A percentile compares a stretch with the other conserved stretches of the same genome.
Evolutionary conservation across 176 grass and related monocot species (phyloP).

Genomic region (Phragmites australis): DNA sequence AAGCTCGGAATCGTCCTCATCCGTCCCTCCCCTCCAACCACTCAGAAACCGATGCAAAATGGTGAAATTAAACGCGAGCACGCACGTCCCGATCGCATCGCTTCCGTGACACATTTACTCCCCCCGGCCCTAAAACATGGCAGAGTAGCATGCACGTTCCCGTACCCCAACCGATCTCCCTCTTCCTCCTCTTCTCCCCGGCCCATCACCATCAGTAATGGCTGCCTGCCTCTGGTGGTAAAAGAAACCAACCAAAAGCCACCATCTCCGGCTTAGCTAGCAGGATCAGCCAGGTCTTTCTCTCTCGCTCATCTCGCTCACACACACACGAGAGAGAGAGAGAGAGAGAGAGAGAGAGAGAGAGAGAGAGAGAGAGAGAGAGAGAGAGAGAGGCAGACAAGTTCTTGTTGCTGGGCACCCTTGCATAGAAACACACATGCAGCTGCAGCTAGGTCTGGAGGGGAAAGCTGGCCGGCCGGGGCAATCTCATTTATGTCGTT

Average conservation of each 20-base stretch:
- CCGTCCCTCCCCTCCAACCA: neutral
- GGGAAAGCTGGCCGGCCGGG: conserved; percentile 24
- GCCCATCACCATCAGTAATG: conserved; percentile 14
- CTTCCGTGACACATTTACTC: conserved; percentile 48
- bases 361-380: too few relatives aligned
- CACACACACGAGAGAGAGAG: neutral
- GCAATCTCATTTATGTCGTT: conserved; percentile 74
- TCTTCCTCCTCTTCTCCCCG: neutral
- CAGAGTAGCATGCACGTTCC: conserved; percentile 27
- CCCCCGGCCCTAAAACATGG: conserved; percentile 36
- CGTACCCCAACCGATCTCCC: neutral
- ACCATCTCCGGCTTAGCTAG: neutral
- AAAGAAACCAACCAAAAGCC: neutral
- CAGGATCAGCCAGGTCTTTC: conserved; percentile 4
- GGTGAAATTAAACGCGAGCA: conserved; percentile 19
- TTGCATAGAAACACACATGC: conserved; percentile 46
- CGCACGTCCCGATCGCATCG: conserved; percentile 48
- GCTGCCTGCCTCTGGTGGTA: neutral
- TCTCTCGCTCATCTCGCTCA: neutral
- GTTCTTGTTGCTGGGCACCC: conserved; percentile 40
- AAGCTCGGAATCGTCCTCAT: conserved; percentile 28
- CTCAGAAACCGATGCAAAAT: conserved; percentile 31
- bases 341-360: too few relatives aligned
- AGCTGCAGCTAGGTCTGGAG: conserved; percentile 12
- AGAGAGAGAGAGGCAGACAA: too few relatives aligned